Evolutionary conservation across 78 protist genomes (phyloP).

Genomic region (Dictyostelium capitatum): DNA sequence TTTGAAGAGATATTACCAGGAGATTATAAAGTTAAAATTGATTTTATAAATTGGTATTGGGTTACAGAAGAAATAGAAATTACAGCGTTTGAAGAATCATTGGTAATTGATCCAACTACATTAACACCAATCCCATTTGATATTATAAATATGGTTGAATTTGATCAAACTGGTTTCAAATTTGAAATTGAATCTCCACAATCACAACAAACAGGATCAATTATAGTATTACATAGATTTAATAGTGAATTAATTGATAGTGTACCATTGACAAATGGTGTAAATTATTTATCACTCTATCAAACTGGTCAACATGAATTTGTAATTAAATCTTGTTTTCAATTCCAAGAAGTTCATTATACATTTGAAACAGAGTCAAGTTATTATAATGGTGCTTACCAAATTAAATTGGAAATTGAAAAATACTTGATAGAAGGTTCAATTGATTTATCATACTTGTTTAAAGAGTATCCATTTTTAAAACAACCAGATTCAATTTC

Average conservation of each 20-base stretch:
- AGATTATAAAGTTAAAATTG: neutral
- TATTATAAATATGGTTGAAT: neutral
- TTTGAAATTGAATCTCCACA: neutral
- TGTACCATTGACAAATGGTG: neutral
- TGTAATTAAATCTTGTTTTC: constrained; percentile 10
- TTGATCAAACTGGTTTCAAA: neutral
- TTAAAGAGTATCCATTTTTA: neutral
- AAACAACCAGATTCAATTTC: neutral
- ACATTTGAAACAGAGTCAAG: neutral
- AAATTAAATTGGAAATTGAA: neutral
- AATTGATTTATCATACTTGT: neutral
- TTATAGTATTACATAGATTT: neutral
- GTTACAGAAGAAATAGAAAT: neutral
- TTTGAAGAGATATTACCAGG: neutral
- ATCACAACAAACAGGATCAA: neutral
- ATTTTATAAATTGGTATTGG: neutral
- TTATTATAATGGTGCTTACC: neutral
- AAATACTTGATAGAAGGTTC: constrained; percentile 1
- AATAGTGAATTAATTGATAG: neutral
- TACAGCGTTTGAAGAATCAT: neutral
- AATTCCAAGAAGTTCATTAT: neutral
- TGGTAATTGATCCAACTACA: neutral
- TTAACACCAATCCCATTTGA: neutral
- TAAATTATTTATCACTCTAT: neutral
- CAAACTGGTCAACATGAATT: neutral